These are phyloP conservation scores for Paramecium sexaurelia DNA, from an alignment of 73 alveolate genomes.

Conservation along the genomic window DNA sequence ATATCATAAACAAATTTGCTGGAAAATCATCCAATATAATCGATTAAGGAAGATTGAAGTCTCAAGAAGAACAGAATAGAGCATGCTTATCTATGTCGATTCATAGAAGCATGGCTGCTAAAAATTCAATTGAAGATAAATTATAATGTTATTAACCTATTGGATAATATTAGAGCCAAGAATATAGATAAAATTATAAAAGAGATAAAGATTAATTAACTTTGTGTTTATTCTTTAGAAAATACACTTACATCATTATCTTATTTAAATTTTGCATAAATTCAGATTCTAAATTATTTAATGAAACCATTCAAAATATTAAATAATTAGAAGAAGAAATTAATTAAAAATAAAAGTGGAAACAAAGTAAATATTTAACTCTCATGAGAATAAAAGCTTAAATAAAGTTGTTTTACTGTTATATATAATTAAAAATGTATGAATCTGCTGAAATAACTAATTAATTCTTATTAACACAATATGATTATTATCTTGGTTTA, in stretches of 20 bases:
- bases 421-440: neutral
- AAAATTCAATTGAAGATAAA: neutral
- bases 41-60: neutral
- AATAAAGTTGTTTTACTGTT: neutral
- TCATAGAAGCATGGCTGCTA: neutral
- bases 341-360: neutral
- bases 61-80: neutral
- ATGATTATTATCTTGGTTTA: constrained; percentile 3
- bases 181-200: neutral
- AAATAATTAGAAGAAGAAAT: neutral
- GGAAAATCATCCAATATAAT: neutral
- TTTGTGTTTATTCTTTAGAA: neutral
- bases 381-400: neutral
- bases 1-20: neutral
- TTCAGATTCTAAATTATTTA: neutral
- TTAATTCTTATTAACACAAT: neutral
- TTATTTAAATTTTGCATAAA: neutral
- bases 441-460: neutral
- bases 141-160: neutral
- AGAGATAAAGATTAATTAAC: neutral
- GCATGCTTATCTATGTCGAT: neutral
- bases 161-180: neutral
- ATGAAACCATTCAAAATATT: neutral
- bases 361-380: neutral
- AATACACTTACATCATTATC: neutral